phyloP scores from a whole-genome alignment of 306 rosid species.

The Sicyos baderoa region DNA sequence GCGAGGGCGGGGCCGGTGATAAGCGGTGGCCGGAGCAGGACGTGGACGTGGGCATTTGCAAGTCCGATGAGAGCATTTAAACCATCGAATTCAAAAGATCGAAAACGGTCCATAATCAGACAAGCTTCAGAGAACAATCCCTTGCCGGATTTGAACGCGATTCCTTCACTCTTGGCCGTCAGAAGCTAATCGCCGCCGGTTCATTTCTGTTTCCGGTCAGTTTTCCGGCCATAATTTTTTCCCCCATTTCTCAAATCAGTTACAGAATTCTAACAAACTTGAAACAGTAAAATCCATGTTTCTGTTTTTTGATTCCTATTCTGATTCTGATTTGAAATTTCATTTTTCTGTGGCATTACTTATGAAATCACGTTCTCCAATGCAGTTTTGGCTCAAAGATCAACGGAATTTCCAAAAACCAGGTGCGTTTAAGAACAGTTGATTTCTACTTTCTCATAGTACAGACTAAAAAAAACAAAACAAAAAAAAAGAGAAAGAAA shows the following conservation, averaged over 20 bases:
- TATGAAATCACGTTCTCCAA: neutral
- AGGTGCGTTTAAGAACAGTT: conserved; percentile 9
- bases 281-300: neutral
- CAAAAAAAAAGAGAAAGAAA: neutral
- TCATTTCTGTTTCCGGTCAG: conserved; percentile 3
- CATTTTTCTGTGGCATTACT: neutral
- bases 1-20: neutral
- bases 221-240: neutral
- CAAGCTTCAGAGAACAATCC: conserved; percentile 17
- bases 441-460: conserved; percentile 1
- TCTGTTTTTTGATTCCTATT: neutral
- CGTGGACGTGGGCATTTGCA: conserved; percentile 91
- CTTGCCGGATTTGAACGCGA: conserved; percentile 8
- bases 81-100: conserved; percentile 38
- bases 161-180: conserved; percentile 18
- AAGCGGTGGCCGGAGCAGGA: conserved; percentile 9
- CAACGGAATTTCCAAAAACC: neutral
- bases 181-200: neutral
- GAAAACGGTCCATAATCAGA: conserved; percentile 29
- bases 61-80: conserved; percentile 88
- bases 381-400: conserved; percentile 12
- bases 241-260: neutral
- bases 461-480: neutral
- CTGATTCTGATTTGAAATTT: neutral
- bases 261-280: neutral